Evolutionary conservation across 176 grass and related monocot species (phyloP).

Genomic region (Triticum turgidum): DNA sequence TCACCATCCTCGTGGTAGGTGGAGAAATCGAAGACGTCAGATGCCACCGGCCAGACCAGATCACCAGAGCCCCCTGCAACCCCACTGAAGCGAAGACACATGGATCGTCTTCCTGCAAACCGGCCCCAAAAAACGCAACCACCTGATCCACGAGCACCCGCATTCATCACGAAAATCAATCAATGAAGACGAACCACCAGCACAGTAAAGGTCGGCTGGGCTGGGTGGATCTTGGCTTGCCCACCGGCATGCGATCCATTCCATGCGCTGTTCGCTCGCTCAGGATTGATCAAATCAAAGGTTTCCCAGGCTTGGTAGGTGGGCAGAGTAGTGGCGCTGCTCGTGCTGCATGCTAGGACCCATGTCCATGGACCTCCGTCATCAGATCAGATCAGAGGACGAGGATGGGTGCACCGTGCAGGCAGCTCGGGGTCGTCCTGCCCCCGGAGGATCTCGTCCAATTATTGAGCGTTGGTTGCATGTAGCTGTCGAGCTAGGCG

Average conservation of each 20-base stretch:
- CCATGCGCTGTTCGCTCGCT: background rate
- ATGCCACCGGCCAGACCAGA: background rate
- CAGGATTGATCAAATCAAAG: conserved; percentile 3
- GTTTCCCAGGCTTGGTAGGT: conserved; percentile 1
- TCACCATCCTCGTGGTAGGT: background rate
- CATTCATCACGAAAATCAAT: background rate
- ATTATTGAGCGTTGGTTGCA: background rate
- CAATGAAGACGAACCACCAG: background rate
- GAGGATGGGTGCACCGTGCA: background rate
- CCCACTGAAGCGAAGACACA: background rate
- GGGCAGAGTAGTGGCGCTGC: background rate
- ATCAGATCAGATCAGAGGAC: conserved; percentile 9
- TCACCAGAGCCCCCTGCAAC: background rate
- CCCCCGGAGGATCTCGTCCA: background rate
- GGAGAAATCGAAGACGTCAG: background rate
- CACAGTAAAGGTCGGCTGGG: background rate
- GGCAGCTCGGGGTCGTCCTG: background rate
- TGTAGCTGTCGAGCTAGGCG: conserved; percentile 3
- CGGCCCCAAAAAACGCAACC: background rate
- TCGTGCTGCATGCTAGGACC: background rate
- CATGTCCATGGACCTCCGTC: conserved; percentile 8
- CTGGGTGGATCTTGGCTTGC: background rate
- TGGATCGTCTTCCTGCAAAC: background rate
- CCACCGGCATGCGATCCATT: background rate
- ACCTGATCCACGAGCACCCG: background rate